Evolutionary conservation across 495 filamentous ascomycete species (phyloP).

Genomic region (Penicillium angulare): DNA sequence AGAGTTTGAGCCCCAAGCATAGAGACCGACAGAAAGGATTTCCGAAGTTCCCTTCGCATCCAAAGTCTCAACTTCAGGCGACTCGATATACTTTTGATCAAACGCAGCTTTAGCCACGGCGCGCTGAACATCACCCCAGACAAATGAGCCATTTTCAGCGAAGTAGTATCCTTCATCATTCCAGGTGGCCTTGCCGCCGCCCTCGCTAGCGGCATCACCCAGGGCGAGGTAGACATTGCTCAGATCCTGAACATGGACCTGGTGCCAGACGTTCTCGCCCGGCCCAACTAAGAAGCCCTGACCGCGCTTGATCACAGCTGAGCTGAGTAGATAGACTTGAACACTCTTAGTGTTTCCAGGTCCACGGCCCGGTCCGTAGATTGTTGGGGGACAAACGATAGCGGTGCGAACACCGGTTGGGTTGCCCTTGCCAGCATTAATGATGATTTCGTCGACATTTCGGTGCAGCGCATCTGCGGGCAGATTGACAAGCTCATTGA

Average conservation of each 20-base stretch:
- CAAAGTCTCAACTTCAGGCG: slow-evolving; percentile 47
- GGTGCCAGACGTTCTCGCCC: slow-evolving; percentile 69
- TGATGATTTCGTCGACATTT: slow-evolving; percentile 60
- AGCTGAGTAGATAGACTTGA: slow-evolving; percentile 61
- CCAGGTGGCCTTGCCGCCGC: slow-evolving; percentile 66
- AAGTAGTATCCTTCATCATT: slow-evolving; percentile 73
- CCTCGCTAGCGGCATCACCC: slow-evolving; percentile 61
- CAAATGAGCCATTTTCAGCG: slow-evolving; percentile 65
- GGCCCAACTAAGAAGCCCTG: slow-evolving; percentile 62
- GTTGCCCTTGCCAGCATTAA: slow-evolving; percentile 38
- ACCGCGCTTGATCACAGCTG: slow-evolving; percentile 56
- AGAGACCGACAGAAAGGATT: slow-evolving; percentile 29
- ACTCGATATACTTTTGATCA: slow-evolving; percentile 61
- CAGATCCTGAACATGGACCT: slow-evolving; percentile 73
- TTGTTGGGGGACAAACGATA: slow-evolving; percentile 74
- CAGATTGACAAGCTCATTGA: slow-evolving; percentile 55
- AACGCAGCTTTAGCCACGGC: slow-evolving; percentile 59
- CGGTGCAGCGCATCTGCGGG: slow-evolving; percentile 57
- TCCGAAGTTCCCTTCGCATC: slow-evolving; percentile 32
- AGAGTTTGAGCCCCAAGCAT: slow-evolving; percentile 64
- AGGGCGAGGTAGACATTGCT: slow-evolving; percentile 62
- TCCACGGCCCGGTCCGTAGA: slow-evolving; percentile 75
- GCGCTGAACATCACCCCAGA: slow-evolving; percentile 67
- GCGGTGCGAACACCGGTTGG: slow-evolving; percentile 59
- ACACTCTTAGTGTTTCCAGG: slow-evolving; percentile 64